A percentile compares a stretch with the other conserved stretches of the same genome.
Evolutionary conservation across 2,329 filamentous ascomycete genomes (phyloP).

Genomic region (Fusarium tanahbumbuense): DNA sequence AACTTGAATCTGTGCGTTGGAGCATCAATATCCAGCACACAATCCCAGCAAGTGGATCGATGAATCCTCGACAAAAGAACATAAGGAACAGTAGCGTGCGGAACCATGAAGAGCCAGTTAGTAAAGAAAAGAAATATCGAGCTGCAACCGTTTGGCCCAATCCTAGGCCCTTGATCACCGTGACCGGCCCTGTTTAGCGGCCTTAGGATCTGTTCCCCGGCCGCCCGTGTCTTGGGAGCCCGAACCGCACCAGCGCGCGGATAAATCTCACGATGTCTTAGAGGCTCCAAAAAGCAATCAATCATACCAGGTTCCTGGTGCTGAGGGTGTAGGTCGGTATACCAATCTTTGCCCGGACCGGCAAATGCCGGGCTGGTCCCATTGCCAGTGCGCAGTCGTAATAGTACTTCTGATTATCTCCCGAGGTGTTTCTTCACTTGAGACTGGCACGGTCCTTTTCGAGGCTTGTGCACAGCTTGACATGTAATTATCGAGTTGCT

Average conservation of each 20-base stretch:
- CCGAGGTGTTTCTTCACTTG: background rate
- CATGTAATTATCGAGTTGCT: background rate
- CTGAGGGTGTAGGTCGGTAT: background rate
- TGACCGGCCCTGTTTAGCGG: slow-evolving; percentile 17
- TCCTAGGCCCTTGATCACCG: slow-evolving; percentile 2
- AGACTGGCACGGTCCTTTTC: slow-evolving; percentile 25
- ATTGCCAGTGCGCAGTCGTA: background rate
- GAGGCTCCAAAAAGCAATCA: slow-evolving; percentile 10
- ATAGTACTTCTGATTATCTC: background rate
- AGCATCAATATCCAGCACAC: background rate
- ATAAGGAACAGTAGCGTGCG: background rate
- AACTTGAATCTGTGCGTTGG: slow-evolving; percentile 23
- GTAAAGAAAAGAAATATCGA: slow-evolving; percentile 17
- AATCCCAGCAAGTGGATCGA: slow-evolving; percentile 10
- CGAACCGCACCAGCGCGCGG: slow-evolving; percentile 4
- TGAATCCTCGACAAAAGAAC: slow-evolving; percentile 1
- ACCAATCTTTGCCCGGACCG: background rate
- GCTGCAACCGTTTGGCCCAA: slow-evolving; percentile 16
- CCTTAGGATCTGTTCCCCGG: slow-evolving; percentile 13
- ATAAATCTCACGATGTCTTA: slow-evolving; percentile 17
- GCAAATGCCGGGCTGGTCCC: slow-evolving; percentile 16
- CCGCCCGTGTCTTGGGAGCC: slow-evolving; percentile 5
- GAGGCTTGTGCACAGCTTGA: slow-evolving; percentile 5
- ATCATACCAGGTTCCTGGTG: slow-evolving; percentile 10
- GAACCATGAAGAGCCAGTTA: background rate